Base-by-base conservation (phyloP, 768 basidiomycete species). In the Tulasnella sp. region DNA sequence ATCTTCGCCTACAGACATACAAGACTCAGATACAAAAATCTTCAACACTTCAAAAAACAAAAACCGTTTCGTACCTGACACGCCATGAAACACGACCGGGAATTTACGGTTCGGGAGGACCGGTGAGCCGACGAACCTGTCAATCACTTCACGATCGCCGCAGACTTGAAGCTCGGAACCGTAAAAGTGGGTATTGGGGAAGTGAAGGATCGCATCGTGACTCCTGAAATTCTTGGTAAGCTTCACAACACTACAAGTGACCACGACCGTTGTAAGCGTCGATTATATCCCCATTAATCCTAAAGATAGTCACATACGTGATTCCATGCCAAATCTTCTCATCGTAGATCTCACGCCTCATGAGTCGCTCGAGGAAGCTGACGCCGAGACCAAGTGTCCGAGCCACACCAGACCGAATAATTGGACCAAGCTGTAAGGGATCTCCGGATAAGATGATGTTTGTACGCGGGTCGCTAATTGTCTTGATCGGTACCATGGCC, bases 371-470 rank as follows among this genome's bases (percentile, higher is more conserved):
- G 26, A 86, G 67, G 61, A 79, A 86, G 62, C 83, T 85, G 21
- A 65, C 74, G 61, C 79, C 78, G 2, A 86, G 68, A 0, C 81
- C 83, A 3, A 86, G 71, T 32, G 74, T 72, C 17, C 76, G 72
- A 1, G 84, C 84, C 42, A 84, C 72, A 1, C 64, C 63, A 0
- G 84, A 85, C 1, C 79, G 75, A 51, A 86, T 78, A 59, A 86
- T 80, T 0, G 85, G 85, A 0, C 85, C 83, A 8, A 86, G 73
- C 64, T 86, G 85, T 69, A 82, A 83, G 0, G 80, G 84, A 65
- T 88, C 85, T 0, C 85, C 85, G 1, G 82, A 79, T 0, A 88
- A 72, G 2, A 86, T 68, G 24, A 86, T 69, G 50, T 80, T 82
- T 0, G 84, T 86, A 0, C 64, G 56, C 3, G 67, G 67, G 56